Conservation (phyloP, 148 eudicot genomes). For the Selenicereus undatus region DNA sequence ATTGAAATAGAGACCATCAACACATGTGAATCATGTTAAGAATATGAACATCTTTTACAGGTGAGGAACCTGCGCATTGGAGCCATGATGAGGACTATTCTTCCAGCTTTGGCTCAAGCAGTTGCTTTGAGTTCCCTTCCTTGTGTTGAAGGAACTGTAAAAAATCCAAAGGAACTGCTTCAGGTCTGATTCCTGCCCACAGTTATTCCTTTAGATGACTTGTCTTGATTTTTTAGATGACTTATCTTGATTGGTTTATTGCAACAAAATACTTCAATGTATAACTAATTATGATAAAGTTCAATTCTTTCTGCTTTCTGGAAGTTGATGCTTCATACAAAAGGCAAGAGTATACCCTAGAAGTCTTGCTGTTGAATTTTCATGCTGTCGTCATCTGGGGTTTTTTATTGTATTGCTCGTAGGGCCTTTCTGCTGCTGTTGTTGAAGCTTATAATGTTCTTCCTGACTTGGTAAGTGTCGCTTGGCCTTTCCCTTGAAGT, state of each 20-base stretch:
- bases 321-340: constrained; percentile 2
- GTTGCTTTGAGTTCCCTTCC: constrained; percentile 59
- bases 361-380: not conserved
- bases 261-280: not conserved
- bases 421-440: constrained; percentile 70
- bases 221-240: no score
- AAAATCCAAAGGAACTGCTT: constrained; percentile 53
- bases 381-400: not conserved
- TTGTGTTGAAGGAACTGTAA: constrained; percentile 28
- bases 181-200: constrained; percentile 49
- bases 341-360: not conserved
- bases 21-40: not conserved
- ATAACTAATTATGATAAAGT: not conserved
- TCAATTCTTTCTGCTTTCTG: not conserved
- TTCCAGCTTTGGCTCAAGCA: constrained; percentile 98
- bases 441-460: constrained; percentile 84
- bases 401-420: constrained; percentile 18
- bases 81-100: constrained; percentile 93
- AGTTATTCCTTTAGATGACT: not conserved
- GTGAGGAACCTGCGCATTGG: constrained; percentile 95
- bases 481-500: not conserved
- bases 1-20: not conserved
- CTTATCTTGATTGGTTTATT: not conserved
- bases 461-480: constrained; percentile 69
- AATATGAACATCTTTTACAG: constrained; percentile 29